Evolutionary conservation across 2,329 filamentous ascomycete species (phyloP).

Genomic region (Trichophyton mentagrophytes): DNA sequence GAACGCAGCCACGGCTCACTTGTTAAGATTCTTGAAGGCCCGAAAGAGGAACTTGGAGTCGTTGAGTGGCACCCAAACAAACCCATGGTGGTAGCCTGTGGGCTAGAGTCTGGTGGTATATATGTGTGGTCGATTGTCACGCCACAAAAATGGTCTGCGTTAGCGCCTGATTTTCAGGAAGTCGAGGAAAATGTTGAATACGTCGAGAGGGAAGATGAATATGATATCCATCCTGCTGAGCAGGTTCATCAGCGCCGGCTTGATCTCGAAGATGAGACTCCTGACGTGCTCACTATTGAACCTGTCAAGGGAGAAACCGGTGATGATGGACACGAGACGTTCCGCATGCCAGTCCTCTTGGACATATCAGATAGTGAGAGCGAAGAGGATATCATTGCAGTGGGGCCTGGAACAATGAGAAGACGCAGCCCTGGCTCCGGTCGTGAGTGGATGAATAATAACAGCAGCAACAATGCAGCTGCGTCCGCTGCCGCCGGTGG

Average conservation of each 20-base stretch:
- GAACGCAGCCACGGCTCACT: slow-evolving; percentile 85
- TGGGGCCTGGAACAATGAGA: slow-evolving; percentile 69
- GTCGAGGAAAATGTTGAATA: slow-evolving; percentile 98
- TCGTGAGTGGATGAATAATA: slow-evolving; percentile 48
- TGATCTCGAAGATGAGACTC: slow-evolving; percentile 82
- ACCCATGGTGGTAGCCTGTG: slow-evolving; percentile 78
- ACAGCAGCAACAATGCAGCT: slow-evolving; percentile 20
- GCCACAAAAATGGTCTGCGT: slow-evolving; percentile 90
- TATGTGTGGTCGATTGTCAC: slow-evolving; percentile 94
- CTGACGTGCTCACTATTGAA: slow-evolving; percentile 76
- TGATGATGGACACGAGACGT: slow-evolving; percentile 45
- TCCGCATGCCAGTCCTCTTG: slow-evolving; percentile 85
- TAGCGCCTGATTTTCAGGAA: slow-evolving; percentile 92
- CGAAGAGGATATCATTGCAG: slow-evolving; percentile 67
- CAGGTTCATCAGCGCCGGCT: slow-evolving; percentile 84
- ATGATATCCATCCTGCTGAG: slow-evolving; percentile 91
- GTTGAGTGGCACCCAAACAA: slow-evolving; percentile 94
- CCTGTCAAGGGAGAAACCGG: slow-evolving; percentile 49
- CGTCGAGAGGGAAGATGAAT: slow-evolving; percentile 88
- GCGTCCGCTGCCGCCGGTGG: slow-evolving; percentile 12
- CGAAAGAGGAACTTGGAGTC: slow-evolving; percentile 88
- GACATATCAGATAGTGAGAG: slow-evolving; percentile 89
- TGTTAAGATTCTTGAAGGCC: slow-evolving; percentile 92
- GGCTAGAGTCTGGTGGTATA: slow-evolving; percentile 81
- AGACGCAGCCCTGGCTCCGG: slow-evolving; percentile 66